Evolutionary conservation across 1,284 basidiomycete species (phyloP).

Genomic region (Leccinum pachyderme): DNA sequence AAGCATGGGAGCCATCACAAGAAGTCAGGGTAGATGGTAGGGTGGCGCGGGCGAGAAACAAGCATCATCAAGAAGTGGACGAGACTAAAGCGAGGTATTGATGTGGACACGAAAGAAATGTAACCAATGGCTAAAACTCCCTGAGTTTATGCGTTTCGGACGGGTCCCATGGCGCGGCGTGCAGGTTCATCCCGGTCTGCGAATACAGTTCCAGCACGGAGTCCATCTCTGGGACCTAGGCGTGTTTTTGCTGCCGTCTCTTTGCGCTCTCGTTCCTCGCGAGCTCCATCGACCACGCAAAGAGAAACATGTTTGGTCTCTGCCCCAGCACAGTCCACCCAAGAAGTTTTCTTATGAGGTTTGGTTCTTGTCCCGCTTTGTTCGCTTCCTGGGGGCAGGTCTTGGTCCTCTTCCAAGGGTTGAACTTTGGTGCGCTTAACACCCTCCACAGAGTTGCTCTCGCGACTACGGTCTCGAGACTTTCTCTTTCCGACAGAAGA

Average conservation of each 20-base stretch:
- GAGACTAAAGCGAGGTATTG: slow-evolving; percentile 14
- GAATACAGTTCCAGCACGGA: slow-evolving; percentile 30
- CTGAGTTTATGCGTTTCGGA: slow-evolving; percentile 19
- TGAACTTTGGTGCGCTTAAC: slow-evolving; percentile 14
- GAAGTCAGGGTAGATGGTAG: background rate
- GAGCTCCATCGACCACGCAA: slow-evolving; percentile 4
- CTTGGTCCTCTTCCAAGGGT: slow-evolving; percentile 4
- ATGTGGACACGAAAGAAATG: slow-evolving; percentile 8
- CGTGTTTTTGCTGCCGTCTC: slow-evolving; percentile 23
- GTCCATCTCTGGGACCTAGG: slow-evolving; percentile 26
- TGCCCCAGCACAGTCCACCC: slow-evolving; percentile 4
- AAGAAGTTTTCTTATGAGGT: background rate
- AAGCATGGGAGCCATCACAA: slow-evolving; percentile 9
- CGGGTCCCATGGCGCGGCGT: slow-evolving; percentile 30
- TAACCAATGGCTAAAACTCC: background rate
- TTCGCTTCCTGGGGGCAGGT: slow-evolving; percentile 16
- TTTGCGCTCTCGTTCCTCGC: slow-evolving; percentile 27
- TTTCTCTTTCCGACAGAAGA: slow-evolving; percentile 21
- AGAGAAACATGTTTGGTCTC: slow-evolving; percentile 6
- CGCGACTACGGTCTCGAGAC: slow-evolving; percentile 23
- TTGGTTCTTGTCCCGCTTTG: background rate
- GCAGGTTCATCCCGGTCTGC: slow-evolving; percentile 31
- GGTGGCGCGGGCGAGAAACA: background rate
- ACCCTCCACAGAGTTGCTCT: slow-evolving; percentile 4
- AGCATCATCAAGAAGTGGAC: slow-evolving; percentile 8